Evolutionary conservation across 257 asterid species (phyloP).

Genomic region (Gentiana straminea): DNA sequence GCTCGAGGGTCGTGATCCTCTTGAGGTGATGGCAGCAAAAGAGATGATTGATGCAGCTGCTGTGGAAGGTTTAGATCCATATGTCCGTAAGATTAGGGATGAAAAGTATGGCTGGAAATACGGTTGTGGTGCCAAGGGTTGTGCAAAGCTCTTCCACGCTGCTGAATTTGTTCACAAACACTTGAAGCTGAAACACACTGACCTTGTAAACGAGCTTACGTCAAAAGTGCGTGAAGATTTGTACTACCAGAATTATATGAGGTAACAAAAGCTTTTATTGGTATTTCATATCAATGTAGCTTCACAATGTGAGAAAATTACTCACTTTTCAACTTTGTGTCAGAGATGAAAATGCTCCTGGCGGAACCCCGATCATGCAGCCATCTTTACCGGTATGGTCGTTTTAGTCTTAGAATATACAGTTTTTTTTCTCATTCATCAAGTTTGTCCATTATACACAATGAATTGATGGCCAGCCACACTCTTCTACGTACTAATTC

Average conservation of each 20-base stretch:
- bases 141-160: slow-evolving; percentile 98
- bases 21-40: slow-evolving; percentile 85
- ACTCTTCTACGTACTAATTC: too few species aligned
- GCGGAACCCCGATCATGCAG: slow-evolving; percentile 90
- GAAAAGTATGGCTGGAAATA: slow-evolving; percentile 99
- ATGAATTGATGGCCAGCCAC: too few species aligned
- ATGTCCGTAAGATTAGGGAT: slow-evolving; percentile 92
- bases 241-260: slow-evolving; percentile 87
- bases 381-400: slow-evolving; percentile 59
- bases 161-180: slow-evolving; percentile 90
- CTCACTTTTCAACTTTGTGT: slow-evolving; percentile 16
- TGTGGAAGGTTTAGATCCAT: slow-evolving; percentile 78
- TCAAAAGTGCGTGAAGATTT: slow-evolving; percentile 87
- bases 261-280: slow-evolving; percentile 35
- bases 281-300: neutral
- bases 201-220: slow-evolving; percentile 59
- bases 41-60: slow-evolving; percentile 92
- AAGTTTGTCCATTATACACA: neutral
- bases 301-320: slow-evolving; percentile 6
- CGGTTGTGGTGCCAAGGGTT: slow-evolving; percentile 99
- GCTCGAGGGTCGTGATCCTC: slow-evolving; percentile 77
- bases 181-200: slow-evolving; percentile 88
- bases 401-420: neutral
- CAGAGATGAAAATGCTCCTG: slow-evolving; percentile 96
- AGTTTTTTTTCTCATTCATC: neutral